Base-by-base conservation (phyloP, 1,284 basidiomycete genomes). In the Lentinula novae-zelandiae region DNA sequence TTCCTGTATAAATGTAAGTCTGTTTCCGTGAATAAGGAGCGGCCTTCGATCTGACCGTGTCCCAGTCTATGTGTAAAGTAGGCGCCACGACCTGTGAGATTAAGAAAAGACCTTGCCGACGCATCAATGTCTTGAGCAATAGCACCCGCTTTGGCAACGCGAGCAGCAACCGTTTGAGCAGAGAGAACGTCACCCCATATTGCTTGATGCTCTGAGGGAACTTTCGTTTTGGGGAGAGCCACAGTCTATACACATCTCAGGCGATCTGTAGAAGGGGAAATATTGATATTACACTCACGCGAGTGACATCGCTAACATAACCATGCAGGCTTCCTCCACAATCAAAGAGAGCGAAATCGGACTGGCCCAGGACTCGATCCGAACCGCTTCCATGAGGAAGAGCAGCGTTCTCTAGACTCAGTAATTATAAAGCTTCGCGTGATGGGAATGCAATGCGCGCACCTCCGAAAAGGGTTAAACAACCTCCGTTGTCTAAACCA, bases 41-140 rank as follows among this genome's bases (percentile, higher is more conserved):
- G 6, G 22, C 3, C 9, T 31, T 12, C 17, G 22, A 27, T 68
- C 79, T 60, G 58, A 89, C 87, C 89, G 67, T 92, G 89, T 7
- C 90, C 92, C 0, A 95, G 75, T 50, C 92, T 78, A 73, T 95
- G 93, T 1, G 91, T 93, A 69, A 95, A 93, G 68, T 88, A 87
- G 51, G 75, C 60, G 1, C 76, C 84, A 55, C 84, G 82, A 1
- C 83, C 85, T 3, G 70, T 70, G 1, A 63, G 62, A 27, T 67
- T 66, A 51, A 95, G 78, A 17, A 81, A 71, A 7, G 68, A 61
- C 12, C 92, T 84, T n/a, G 92, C 92, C 33, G 80, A 82, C 31
- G 73, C 74, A 70, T 95, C 93, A 4, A 93, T 85, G 2, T 75
- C 69, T 9, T 76, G 74, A 4, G 89, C 83, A 33, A 82, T 65